Percentiles rank a stretch among this genome's conserved stretches.
phyloP scores from a whole-genome alignment of 805 yeast genomes.

The Groenewaldozyma salmanticensis region DNA sequence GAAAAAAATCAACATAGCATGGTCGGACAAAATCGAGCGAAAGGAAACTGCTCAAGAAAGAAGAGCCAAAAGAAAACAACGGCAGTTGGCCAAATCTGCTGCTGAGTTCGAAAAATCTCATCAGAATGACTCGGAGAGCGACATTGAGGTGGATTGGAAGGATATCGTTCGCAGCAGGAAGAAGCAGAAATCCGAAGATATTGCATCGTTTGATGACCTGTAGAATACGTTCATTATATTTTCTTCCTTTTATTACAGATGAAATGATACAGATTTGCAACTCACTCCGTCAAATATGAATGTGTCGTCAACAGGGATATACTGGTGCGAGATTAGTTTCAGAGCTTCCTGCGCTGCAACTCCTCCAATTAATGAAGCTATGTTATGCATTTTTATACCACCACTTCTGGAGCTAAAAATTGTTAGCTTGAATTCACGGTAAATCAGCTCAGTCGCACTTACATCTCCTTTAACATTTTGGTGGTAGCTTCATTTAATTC shows the following conservation, averaged over 20 bases:
- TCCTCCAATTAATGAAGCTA: conserved; percentile 71
- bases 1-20: conserved; percentile 45
- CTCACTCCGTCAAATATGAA: conserved; percentile 64
- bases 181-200: conserved; percentile 30
- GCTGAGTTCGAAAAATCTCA: conserved; percentile 35
- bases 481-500: neutral
- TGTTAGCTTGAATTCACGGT: conserved; percentile 7
- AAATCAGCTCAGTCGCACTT: conserved; percentile 10
- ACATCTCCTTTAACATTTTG: neutral
- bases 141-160: conserved; percentile 74
- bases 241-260: conserved; percentile 5
- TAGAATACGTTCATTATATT: conserved; percentile 4
- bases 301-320: conserved; percentile 64
- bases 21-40: conserved; percentile 64
- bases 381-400: conserved; percentile 44
- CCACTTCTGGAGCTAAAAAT: conserved; percentile 9
- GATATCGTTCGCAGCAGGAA: conserved; percentile 56
- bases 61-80: conserved; percentile 56
- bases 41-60: conserved; percentile 56
- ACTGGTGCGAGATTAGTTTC: conserved; percentile 68
- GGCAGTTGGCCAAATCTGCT: conserved; percentile 45
- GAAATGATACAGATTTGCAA: conserved; percentile 29
- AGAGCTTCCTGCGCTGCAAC: conserved; percentile 76
- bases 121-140: conserved; percentile 29
- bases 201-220: conserved; percentile 20